Evolutionary conservation across 2,329 filamentous ascomycete genomes (phyloP), one percentile per base, ranked within the genome.

Genomic region (Orbilia ellipsospora): DNA sequence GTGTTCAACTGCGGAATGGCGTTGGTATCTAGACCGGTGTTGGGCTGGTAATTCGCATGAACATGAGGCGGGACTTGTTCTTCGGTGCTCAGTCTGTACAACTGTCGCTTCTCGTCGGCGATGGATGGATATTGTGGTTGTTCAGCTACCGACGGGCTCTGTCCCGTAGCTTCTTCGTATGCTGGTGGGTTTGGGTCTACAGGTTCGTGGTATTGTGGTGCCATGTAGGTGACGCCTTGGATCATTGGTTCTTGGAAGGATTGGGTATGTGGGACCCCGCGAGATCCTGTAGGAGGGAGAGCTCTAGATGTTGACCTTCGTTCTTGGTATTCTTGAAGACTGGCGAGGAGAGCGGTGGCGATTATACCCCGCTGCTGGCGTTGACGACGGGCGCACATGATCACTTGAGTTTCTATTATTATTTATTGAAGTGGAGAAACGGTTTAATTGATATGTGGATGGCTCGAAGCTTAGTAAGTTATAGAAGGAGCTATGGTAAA

Each of bases 201-300:
- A 6, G 42, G 18, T 31, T 63, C 57, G 12, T n/a, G 16, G 57
- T 68, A 74, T 10, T 42, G 28, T 1, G 70, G 70, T 7, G 63
- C 56, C 10, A 63, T 59, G 36, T 75, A 75, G 28, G 64, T 28
- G 51, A 69, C 50, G n/a, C 72, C 72, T 26, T 65, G 52, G 13
- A 48, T 56, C 64, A 69, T 64, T 16, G 72, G 72, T 28, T 75
- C 72, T 51, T 75, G 72, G 57, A 75, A 69, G 2, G 59, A 75
- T 36, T 36, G 31, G 6, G 15, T 15, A 7, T 20, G 15, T 28
- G 31, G 65, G 10, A 20, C 44, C 28, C 23, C 44, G 44, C 40
- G 18, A 20, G 50, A 42, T 10, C 4, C 28, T 8, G 68, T 36
- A 13, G 68, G 28, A 40, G 61, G 31, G 40, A 52, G 54, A 15